Base-by-base conservation (phyloP, 108 stramenopile species). In the Discostella stelligeroides region DNA sequence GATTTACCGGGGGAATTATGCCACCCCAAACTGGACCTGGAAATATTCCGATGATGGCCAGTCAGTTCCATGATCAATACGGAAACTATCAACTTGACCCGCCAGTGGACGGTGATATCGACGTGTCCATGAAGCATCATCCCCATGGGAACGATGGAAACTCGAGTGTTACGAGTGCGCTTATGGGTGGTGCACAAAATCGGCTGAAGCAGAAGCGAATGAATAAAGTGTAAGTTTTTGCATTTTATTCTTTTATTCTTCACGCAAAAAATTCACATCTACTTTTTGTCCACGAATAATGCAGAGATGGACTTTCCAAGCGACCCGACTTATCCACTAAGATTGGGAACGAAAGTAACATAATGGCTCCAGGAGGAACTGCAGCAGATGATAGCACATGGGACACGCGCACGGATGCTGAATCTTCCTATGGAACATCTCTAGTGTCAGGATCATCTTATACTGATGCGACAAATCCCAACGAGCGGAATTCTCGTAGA, bases 401-500 rank as follows among this genome's bases (percentile, higher is more conserved):
- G 60, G 77, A 67, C 15, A 66, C 70, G n/a, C 58, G 70, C 38
- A 79, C 77, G 0, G 63, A 71, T 41, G 82, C 70, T 23, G 83
- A 83, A 38, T 85, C 85, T 43, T 54, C 81, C 11, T 70, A 70
- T 21, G 81, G 73, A 47, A 67, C 85, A 14, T 92, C 91, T 18
- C 47, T 73, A 18, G 73, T 89, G 17, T 85, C 90, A 0, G 91
- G 75, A 11, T 55, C 66, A 7, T 86, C 85, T 6, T 85, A 80
- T 79, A 87, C 86, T 1, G 85, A 90, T 38, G 41, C 50, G 34
- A 67, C 77, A 46, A 71, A 79, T 28, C 63, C 70, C 27, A 79
- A 74, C 37, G 90, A 91, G 49, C 65, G 73, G 17, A 86, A 66
- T 66, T 91, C 88, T 17, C 66, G 92, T 17, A 74, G 92, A 34